Evolutionary conservation across 2,329 filamentous ascomycete species (phyloP), one percentile per base, ranked within the genome.

Genomic region (Hypoxylon sp.): DNA sequence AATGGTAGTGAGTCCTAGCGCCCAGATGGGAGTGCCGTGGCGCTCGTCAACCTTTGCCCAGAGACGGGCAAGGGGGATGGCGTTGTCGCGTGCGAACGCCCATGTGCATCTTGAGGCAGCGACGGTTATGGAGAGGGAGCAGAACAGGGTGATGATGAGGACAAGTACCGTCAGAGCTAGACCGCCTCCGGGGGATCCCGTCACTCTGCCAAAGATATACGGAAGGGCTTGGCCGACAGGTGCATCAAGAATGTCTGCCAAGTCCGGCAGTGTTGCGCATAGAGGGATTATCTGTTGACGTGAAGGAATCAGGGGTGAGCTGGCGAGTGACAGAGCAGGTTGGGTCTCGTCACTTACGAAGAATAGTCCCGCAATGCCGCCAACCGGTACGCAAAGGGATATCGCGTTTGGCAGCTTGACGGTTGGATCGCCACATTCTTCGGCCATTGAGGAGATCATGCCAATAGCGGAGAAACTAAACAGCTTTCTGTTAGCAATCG

Each of bases 91-190:
- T 29, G 83, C 84, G 63, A 89, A 87, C 6, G 86, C 87, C 76
- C 87, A 84, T 1, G 84, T 88, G 70, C 85, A 88, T 31, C 87
- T 83, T 31, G 85, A 88, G 0, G 87, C 81, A 3, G 87, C 85
- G 9, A 88, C 87, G 3, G 87, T 88, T 70, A 88, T 88, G 18
- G 85, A 86, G 37, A 88, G 84, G 47, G 82, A 83, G 68, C 83
- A 86, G 68, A 85, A 79, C 40, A 86, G 69, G 15, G 81, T 83
- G 51, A 86, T 79, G 29, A 85, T 75, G 42, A 86, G 76, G 26
- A 86, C 75, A 1, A 84, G 81, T 1, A 83, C 67, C 15, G 79
- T 78, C 4, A 86, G 73, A 9, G 72, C 80, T 13, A 85, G 77
- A 6, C 81, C 79, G 20, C 79, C 82, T 8, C 75, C 81, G 1